Evolutionary conservation across 2,329 filamentous ascomycete genomes (phyloP), one percentile per base, ranked within the genome.

Genomic region (Monilinia vaccinii-corymbosi): DNA sequence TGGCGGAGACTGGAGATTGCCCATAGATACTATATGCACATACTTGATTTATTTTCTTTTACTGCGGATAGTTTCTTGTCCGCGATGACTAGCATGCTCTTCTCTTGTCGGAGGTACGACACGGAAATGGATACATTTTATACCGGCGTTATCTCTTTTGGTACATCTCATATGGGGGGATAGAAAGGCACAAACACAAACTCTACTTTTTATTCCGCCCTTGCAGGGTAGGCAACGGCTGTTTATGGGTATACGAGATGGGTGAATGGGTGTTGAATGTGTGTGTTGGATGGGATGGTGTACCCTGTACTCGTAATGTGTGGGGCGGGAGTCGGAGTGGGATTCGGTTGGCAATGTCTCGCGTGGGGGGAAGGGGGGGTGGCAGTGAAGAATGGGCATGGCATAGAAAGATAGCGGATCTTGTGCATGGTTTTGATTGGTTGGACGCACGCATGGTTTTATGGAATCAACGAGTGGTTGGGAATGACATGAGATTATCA

Each of bases 21-120:
- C 36, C 34, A 28, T 50, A 49, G 46, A 58, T 50, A 10, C 18
- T 44, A 32, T 32, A 44, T 53, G 36, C 38, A 44, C 51, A 45
- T 38, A 44, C 32, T 53, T 55, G 51, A 44, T 55, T 55, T 32
- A 44, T 44, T 55, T 44, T 55, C 38, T 32, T 52, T 44, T 44
- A 31, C 28, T 55, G 38, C 25, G 51, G 38, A 32, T 44, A 23
- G n/a, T 55, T 44, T 31, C 28, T 34, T 34, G 13, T 45, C n/a
- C 13, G 38, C 38, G n/a, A 44, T 32, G n/a, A 32, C 28, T 44
- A 18, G 45, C 28, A 55, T 42, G 25, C 36, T 11, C n/a, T 25
- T 42, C 11, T 28, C 3, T 16, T 44, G 25, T 55, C 38, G 38
- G 21, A 23, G 31, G 18, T 44, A 51, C n/a, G 38, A 44, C n/a